Base-by-base conservation (phyloP, 2,329 filamentous ascomycete species). In the Colletotrichum spinosum region DNA sequence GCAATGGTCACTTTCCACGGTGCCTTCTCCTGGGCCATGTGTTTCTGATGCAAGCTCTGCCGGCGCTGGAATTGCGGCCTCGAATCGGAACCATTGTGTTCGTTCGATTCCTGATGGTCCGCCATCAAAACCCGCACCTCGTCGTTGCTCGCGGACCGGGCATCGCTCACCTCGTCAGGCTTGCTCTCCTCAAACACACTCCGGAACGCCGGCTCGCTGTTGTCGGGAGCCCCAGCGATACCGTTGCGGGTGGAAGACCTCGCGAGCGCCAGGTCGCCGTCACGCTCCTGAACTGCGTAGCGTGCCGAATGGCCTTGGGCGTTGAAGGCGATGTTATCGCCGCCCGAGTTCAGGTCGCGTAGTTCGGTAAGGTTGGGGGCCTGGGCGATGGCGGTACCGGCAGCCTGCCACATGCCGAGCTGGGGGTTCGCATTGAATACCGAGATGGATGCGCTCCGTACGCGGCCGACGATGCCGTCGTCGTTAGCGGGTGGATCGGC, bases 351-450 rank as follows among this genome's bases (percentile, higher is more conserved):
- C 15, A 70, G 60, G 53, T 73, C 72, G 54, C 73, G 71, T 7
- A 74, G 70, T 62, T 74, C 73, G 0, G 69, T 70, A 38, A 74
- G 69, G 38, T 71, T 73, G 25, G 73, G 73, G 4, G 72, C 73
- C 48, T 74, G 72, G 12, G 72, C 73, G 52, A 74, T 73, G 49
- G 72, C 73, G 13, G 72, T 74, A 52, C 73, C 72, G 44, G 73
- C 69, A 53, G 72, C 72, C 67, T 74, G 72, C 73, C 73, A 74
- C 60, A 72, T 70, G 59, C 73, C 73, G 45, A 74, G 66, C 63
- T 74, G 73, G 2, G 72, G 72, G 52, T 72, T 74, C 46, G 68
- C 67, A 38, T 73, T 72, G 41, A 73, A 66, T 50, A 74, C 34
- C 12, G 71, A 71, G 49, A 72, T 12, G 34, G 73, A 74, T 10